Percentiles rank a stretch among this genome's conserved stretches.
phyloP scores from a whole-genome alignment of 2,329 filamentous ascomycete species.

The Cladophialophora carrionii region DNA sequence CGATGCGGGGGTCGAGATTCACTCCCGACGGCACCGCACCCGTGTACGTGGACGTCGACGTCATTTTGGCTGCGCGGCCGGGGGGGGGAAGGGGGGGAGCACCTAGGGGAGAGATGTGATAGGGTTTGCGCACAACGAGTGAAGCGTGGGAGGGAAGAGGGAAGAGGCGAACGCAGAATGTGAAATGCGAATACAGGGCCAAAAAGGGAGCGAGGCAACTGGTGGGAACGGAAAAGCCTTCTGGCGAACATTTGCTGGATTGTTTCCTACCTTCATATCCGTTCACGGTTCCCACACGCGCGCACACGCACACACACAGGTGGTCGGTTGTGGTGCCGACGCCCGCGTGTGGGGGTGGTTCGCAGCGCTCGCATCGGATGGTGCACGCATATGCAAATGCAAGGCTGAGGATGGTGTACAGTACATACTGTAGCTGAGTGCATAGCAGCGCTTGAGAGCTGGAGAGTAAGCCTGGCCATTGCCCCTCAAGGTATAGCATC shows the following conservation, averaged over 20 bases:
- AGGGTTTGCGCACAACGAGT: not conserved
- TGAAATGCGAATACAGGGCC: not conserved
- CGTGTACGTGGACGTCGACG: constrained; percentile 25
- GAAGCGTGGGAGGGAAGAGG: no score
- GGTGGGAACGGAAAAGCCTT: not conserved
- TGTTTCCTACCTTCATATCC: not conserved
- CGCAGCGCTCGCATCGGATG: not conserved
- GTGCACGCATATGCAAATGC: not conserved
- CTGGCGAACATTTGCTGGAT: not conserved
- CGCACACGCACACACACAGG: no score
- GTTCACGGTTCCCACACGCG: not conserved
- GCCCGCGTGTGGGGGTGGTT: not conserved
- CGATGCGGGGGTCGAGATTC: constrained; percentile 33
- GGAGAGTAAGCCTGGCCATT: not conserved
- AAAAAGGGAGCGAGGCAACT: not conserved
- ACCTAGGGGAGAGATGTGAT: not conserved
- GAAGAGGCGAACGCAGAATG: no score
- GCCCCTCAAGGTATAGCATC: not conserved
- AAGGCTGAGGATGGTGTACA: not conserved
- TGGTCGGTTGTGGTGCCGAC: not conserved
- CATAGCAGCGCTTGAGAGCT: not conserved
- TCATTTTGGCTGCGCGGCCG: not conserved
- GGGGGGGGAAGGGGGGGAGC: not conserved
- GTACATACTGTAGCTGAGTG: no score
- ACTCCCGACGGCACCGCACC: constrained; percentile 24